Evolutionary conservation across 2,329 filamentous ascomycete genomes (phyloP).

Genomic region (Fusarium sp.): DNA sequence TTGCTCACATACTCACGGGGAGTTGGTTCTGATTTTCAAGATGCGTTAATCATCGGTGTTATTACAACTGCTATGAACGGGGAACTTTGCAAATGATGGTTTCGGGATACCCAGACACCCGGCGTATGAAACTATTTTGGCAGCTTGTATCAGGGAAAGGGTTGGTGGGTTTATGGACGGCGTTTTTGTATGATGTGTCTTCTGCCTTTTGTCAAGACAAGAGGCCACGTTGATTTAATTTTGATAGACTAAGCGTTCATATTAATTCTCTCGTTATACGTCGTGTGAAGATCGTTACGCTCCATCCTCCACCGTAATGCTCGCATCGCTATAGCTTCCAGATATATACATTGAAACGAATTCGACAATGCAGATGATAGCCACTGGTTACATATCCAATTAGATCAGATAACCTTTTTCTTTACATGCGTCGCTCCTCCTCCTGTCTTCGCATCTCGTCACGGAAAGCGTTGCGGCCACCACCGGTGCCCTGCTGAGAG

Average conservation of each 20-base stretch:
- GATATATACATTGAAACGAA: conserved; percentile 19
- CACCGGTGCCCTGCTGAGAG: conserved; percentile 52
- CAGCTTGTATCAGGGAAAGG: conserved; percentile 12
- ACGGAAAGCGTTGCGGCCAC: conserved; percentile 59
- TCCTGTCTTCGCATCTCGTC: conserved; percentile 64
- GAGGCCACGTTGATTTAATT: background rate
- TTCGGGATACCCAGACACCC: conserved; percentile 44
- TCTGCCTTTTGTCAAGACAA: background rate
- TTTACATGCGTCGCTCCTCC: conserved; percentile 50
- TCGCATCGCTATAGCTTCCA: conserved; percentile 20
- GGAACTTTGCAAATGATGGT: conserved; percentile 24
- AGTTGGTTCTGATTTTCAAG: conserved; percentile 22
- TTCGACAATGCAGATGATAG: background rate
- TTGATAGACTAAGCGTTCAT: conserved; percentile 39
- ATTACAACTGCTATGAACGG: conserved; percentile 27
- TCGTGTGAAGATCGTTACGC: conserved; percentile 41
- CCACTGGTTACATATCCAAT: conserved; percentile 1
- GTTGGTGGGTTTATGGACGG: background rate
- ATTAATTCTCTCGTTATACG: conserved; percentile 41
- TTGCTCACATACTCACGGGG: conserved; percentile 20
- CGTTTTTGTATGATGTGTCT: conserved; percentile 8
- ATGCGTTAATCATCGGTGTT: background rate
- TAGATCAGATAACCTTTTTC: conserved; percentile 2
- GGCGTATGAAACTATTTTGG: conserved; percentile 37
- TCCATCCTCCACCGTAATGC: conserved; percentile 7